Conservation (phyloP, 2,329 filamentous ascomycete genomes). For the Paecilomyces formosus region DNA sequence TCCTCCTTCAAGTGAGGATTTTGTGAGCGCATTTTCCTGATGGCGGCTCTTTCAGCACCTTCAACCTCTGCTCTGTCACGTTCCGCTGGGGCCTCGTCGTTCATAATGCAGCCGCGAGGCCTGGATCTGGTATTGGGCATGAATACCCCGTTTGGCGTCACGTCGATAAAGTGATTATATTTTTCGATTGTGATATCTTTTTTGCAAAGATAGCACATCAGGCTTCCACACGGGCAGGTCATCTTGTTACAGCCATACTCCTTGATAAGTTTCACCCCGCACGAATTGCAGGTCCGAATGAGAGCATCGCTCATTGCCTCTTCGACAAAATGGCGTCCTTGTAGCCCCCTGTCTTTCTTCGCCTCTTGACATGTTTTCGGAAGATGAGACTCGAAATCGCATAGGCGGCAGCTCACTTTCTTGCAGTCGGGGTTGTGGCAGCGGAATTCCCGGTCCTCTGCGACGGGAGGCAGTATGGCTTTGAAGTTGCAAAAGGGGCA, state of each 20-base stretch:
- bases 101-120: constrained; percentile 27
- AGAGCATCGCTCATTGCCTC: constrained; percentile 78
- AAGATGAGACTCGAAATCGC: constrained; percentile 61
- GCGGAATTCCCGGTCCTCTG: constrained; percentile 63
- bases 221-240: constrained; percentile 54
- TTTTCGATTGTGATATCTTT: constrained; percentile 48
- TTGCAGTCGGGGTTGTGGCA: constrained; percentile 62
- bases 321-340: constrained; percentile 61
- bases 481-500: constrained; percentile 82
- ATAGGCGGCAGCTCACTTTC: constrained; percentile 60
- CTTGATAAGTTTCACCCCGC: constrained; percentile 72
- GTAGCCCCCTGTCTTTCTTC: constrained; percentile 51
- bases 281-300: constrained; percentile 61
- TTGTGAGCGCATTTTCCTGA: constrained; percentile 17
- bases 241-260: constrained; percentile 78
- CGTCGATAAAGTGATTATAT: constrained; percentile 61
- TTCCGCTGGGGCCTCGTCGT: constrained; percentile 7
- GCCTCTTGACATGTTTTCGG: constrained; percentile 65
- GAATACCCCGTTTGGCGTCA: background rate
- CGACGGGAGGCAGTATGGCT: constrained; percentile 61
- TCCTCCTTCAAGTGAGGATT: constrained; percentile 15
- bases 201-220: constrained; percentile 57
- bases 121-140: constrained; percentile 31
- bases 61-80: constrained; percentile 19
- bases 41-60: constrained; percentile 19